phyloP scores from a whole-genome alignment of 805 yeast genomes.

The Komagataella populi region DNA sequence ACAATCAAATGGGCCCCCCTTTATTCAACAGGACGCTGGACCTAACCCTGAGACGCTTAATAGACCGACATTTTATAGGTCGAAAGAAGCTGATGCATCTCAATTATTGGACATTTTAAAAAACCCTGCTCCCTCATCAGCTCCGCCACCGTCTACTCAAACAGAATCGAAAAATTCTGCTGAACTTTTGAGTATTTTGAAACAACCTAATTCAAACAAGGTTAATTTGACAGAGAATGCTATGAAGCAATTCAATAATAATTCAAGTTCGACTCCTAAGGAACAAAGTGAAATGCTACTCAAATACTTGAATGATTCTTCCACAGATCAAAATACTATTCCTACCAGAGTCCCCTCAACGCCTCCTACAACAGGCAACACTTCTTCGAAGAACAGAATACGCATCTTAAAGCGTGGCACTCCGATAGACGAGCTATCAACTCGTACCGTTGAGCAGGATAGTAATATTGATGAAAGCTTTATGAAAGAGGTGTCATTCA shows the following conservation, averaged over 20 bases:
- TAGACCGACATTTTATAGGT: slow-evolving; percentile 17
- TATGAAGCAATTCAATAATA: background rate
- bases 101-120: slow-evolving; percentile 12
- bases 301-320: background rate
- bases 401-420: background rate
- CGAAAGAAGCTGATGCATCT: slow-evolving; percentile 18
- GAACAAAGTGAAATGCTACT: background rate
- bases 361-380: background rate
- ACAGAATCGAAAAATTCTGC: background rate
- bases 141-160: background rate
- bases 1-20: background rate
- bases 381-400: background rate
- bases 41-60: slow-evolving; percentile 18
- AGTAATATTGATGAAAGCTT: background rate
- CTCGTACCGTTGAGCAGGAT: background rate
- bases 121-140: background rate
- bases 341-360: background rate
- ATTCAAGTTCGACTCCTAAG: background rate
- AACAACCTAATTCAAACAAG: slow-evolving; percentile 1
- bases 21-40: slow-evolving; percentile 4
- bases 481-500: background rate
- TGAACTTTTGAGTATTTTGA: slow-evolving; percentile 5
- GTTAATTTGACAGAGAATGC: background rate
- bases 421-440: background rate
- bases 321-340: background rate